Conservation (phyloP, 1,284 basidiomycete genomes). For the Apiotrichum montevideense region DNA sequence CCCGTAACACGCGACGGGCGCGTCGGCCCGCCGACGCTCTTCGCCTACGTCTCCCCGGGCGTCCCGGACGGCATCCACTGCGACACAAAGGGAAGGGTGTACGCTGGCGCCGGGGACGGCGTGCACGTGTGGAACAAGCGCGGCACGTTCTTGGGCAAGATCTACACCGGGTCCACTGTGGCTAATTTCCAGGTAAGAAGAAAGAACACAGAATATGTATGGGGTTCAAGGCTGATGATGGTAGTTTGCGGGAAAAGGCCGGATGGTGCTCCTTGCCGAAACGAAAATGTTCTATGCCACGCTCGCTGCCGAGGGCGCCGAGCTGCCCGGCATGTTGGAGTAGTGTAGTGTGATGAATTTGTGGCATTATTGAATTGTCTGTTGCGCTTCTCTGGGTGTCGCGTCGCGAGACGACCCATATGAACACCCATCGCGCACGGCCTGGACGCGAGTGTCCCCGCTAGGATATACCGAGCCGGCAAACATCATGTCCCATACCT, state of each 20-base stretch:
- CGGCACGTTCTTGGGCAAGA: conserved; percentile 65
- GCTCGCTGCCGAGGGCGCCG: conserved; percentile 48
- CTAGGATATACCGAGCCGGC: no score
- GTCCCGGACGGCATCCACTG: conserved; percentile 57
- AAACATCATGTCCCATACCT: no score
- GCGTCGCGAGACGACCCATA: no score
- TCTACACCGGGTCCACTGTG: conserved; percentile 57
- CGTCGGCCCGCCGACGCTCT: conserved; percentile 61
- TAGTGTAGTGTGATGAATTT: background rate
- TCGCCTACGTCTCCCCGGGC: conserved; percentile 64
- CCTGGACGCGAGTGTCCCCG: no score
- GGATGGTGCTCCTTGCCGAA: conserved; percentile 63
- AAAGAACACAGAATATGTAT: background rate
- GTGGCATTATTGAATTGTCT: no score
- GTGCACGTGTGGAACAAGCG: conserved; percentile 62
- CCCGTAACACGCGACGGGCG: conserved; percentile 49
- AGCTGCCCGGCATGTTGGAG: conserved; percentile 20
- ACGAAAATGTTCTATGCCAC: conserved; percentile 59
- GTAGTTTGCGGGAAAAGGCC: conserved; percentile 59
- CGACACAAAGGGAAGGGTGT: conserved; percentile 62
- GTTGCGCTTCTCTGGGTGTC: no score
- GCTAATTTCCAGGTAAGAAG: conserved; percentile 52
- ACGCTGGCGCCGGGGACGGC: conserved; percentile 64
- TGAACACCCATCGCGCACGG: no score
- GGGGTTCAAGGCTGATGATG: conserved; percentile 36